These are phyloP conservation scores for Halophytophthora batemanensis DNA, from an alignment of 352 stramenopile genomes.

Conservation along the genomic window DNA sequence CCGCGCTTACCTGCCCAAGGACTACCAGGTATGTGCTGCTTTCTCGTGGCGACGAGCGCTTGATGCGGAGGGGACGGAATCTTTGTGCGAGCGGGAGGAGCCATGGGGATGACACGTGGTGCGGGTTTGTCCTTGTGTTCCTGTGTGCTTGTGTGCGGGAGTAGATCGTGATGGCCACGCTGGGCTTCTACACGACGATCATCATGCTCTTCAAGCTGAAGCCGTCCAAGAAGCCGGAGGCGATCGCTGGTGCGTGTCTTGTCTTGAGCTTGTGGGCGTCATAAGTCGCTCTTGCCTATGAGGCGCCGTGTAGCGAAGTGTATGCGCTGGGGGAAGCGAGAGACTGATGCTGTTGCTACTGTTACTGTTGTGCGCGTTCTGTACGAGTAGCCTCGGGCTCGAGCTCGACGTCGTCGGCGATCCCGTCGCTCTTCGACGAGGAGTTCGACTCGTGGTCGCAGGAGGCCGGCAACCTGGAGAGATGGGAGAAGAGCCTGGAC, in stretches of 20 bases:
- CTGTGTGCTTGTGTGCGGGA: neutral
- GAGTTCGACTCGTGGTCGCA: slow-evolving; percentile 87
- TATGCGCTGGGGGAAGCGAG: neutral
- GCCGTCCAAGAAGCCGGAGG: slow-evolving; percentile 76
- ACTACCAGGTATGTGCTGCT: slow-evolving; percentile 67
- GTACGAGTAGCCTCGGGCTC: slow-evolving; percentile 27
- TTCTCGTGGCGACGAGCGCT: neutral
- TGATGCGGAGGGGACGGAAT: neutral
- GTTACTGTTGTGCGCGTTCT: slow-evolving; percentile 8
- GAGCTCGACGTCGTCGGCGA: slow-evolving; percentile 45
- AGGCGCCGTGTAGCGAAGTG: neutral
- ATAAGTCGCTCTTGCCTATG: neutral
- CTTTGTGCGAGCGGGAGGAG: neutral
- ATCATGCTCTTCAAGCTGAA: slow-evolving; percentile 86
- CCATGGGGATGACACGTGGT: neutral
- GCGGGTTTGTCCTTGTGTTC: neutral
- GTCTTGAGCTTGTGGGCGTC: neutral
- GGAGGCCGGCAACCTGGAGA: slow-evolving; percentile 78
- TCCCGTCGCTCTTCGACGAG: slow-evolving; percentile 82
- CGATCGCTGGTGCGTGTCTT: slow-evolving; percentile 38
- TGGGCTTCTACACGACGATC: slow-evolving; percentile 78
- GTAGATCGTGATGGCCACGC: slow-evolving; percentile 80
- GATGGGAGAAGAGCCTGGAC: slow-evolving; percentile 88
- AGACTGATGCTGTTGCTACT: no score
- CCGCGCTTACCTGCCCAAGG: slow-evolving; percentile 75